Evolutionary conservation across 1,139 yeast genomes (phyloP).

Genomic region (Groenewaldozyma sp.): DNA sequence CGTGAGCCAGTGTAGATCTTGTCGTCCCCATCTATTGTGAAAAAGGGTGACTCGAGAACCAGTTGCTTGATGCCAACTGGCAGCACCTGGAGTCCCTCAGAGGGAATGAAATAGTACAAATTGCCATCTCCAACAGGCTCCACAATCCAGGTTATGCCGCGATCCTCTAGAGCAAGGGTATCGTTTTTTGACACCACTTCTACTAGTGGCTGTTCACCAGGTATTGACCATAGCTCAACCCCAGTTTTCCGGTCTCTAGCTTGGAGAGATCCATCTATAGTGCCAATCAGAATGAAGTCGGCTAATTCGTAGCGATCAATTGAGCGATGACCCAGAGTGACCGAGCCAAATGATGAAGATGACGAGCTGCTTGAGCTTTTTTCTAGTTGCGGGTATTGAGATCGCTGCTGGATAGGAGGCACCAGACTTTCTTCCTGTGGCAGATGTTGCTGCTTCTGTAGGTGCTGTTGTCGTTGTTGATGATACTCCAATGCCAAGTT

Average conservation of each 20-base stretch:
- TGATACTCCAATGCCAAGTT: too few relatives aligned
- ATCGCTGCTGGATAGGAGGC: too few relatives aligned
- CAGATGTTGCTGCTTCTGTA: too few relatives aligned
- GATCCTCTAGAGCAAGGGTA: constrained; percentile 15
- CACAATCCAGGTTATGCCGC: constrained; percentile 59
- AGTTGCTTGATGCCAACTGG: constrained; percentile 77
- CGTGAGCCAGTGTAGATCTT: constrained; percentile 84
- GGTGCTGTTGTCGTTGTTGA: too few relatives aligned
- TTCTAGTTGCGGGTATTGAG: too few relatives aligned
- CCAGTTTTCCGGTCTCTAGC: constrained; percentile 77
- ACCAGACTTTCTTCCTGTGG: too few relatives aligned
- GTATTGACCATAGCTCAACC: constrained; percentile 66
- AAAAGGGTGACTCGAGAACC: constrained; percentile 67
- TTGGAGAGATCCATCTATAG: constrained; percentile 81
- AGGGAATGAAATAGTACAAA: constrained; percentile 75
- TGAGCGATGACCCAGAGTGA: too few relatives aligned
- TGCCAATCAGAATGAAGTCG: constrained; percentile 60
- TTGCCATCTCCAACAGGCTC: constrained; percentile 87
- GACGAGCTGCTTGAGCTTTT: too few relatives aligned
- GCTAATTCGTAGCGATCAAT: constrained; percentile 51
- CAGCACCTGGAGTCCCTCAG: constrained; percentile 64
- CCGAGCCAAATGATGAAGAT: too few relatives aligned
- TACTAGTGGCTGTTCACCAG: constrained; percentile 34
- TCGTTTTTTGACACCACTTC: constrained; percentile 15
- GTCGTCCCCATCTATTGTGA: constrained; percentile 59